These are phyloP conservation scores for Ulvella scutata DNA, from an alignment of 139 green algal genomes.

Conservation along the genomic window DNA sequence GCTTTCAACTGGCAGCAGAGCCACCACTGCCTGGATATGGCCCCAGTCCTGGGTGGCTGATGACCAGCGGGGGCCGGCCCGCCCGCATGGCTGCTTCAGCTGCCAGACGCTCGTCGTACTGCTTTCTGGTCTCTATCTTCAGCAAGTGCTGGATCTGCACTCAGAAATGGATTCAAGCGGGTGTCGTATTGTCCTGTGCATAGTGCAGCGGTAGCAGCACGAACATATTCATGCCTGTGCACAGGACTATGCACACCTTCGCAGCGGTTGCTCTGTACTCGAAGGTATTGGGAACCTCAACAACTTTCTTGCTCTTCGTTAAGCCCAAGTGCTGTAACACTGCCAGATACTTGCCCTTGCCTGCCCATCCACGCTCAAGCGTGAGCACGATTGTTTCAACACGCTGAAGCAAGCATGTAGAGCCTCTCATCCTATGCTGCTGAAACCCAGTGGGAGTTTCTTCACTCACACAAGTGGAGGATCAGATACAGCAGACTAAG, in stretches of 20 bases:
- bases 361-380: not conserved
- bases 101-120: not conserved
- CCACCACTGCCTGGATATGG: too few relatives aligned
- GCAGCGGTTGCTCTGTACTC: not conserved
- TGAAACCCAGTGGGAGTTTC: too few relatives aligned
- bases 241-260: conserved; percentile 1
- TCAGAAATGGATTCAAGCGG: too few relatives aligned
- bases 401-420: not conserved
- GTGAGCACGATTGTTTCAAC: not conserved
- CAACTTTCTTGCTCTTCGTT: not conserved
- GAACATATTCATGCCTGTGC: too few relatives aligned
- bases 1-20: too few relatives aligned
- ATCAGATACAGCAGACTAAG: too few relatives aligned
- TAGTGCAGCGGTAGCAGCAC: too few relatives aligned
- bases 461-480: too few relatives aligned
- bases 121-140: not conserved
- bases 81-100: not conserved
- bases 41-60: not conserved
- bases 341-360: not conserved
- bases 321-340: not conserved
- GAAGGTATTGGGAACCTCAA: not conserved
- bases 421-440: not conserved
- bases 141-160: not conserved
- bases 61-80: not conserved
- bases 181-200: too few relatives aligned